Base-by-base conservation (phyloP, 768 basidiomycete species). In the Trametes elegans region DNA sequence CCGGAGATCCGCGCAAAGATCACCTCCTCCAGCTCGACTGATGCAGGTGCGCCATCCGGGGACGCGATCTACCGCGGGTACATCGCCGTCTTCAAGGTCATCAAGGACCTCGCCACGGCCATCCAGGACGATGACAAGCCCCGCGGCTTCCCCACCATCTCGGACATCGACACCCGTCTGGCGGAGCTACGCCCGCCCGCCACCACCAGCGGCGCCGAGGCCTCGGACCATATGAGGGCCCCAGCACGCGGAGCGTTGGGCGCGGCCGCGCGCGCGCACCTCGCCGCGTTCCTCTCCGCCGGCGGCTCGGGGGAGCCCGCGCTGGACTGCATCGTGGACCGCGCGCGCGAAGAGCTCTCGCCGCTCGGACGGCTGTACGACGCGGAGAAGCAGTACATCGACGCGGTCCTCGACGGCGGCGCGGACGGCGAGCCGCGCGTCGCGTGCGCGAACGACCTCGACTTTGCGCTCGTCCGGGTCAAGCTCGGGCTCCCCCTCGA, bases 391-490 rank as follows among this genome's bases (percentile, higher is more conserved):
- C 66, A 53, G 57, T 59, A 54, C 52, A 54, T 59, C 46, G 57
- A 59, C 40, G 47, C 26, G 34, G 42, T 59, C 19, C 48, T 59
- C 21, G 42, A 47, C 5, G 35, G 50, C 32, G 40, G 16, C 36
- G n/a, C n/a, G n/a, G 38, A 50, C 28, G 49, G 49, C 31, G 59
- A 54, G 24, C 65, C 64, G 28, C 51, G 66, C n/a, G 48, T 55
- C 3, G 64, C 57, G 46, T 71, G 71, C 41, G 59, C 50, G 29
- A 69, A 72, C 48, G 69, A 72, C 54, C 42, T 69, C 36, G 66
- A 68, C 53, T 70, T 72, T 47, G 47, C 52, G 41, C 47, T 68
- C 13, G 69, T 71, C 27, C 60, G 69, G 29, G 47, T 27, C 36
- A 62, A 58, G 64, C 53, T 69, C 3, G 70, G 67, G 1, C 50